phyloP scores from a whole-genome alignment of 2,329 filamentous ascomycete genomes.

The Aspergillus proliferans region DNA sequence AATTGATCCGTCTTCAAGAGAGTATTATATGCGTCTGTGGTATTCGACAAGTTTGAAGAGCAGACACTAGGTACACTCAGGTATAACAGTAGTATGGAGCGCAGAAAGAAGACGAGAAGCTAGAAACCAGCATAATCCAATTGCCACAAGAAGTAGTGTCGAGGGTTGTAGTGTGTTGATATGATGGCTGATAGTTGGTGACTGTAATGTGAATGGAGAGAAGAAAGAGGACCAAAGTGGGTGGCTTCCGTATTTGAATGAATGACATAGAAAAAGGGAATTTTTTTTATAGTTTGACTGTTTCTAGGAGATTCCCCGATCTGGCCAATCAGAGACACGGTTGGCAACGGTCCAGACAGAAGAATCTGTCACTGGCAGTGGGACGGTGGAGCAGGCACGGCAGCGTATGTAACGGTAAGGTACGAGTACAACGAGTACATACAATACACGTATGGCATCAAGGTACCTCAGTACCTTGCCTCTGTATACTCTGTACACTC shows the following conservation, averaged over 20 bases:
- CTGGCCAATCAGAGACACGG: background rate
- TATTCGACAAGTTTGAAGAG: too few relatives aligned
- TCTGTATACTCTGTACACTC: background rate
- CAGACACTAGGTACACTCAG: too few relatives aligned
- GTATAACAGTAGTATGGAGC: too few relatives aligned
- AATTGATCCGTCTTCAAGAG: too few relatives aligned
- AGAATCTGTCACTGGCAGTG: background rate
- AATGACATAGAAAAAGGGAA: background rate
- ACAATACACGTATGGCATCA: background rate
- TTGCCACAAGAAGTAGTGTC: background rate
- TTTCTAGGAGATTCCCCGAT: background rate
- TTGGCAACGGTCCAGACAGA: slow-evolving; percentile 2
- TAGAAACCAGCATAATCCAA: background rate
- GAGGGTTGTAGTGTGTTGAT: too few relatives aligned
- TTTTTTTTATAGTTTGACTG: background rate
- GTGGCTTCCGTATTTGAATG: background rate
- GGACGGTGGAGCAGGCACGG: too few relatives aligned
- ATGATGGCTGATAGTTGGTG: background rate
- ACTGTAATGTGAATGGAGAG: background rate
- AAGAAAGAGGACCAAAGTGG: background rate
- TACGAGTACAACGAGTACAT: background rate
- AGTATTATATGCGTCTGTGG: too few relatives aligned
- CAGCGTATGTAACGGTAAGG: too few relatives aligned
- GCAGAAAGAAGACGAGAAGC: too few relatives aligned
- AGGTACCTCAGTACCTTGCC: background rate